phyloP scores from a whole-genome alignment of 306 rosid species.

The Cicer judaicum region DNA sequence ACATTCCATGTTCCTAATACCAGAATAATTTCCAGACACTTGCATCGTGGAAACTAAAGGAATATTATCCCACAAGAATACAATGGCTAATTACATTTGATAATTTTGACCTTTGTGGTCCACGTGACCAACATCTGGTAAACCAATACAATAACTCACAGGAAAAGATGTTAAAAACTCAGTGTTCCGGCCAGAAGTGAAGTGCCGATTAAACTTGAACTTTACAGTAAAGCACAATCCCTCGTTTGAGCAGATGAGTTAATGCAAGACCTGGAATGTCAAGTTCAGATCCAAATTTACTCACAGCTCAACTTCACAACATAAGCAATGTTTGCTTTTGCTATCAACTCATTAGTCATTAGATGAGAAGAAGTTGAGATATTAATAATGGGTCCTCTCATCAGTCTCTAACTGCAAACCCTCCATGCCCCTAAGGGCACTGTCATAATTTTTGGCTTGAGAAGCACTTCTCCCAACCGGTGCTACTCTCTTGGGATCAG shows the following conservation, averaged over 20 bases:
- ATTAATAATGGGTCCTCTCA: conserved; percentile 67
- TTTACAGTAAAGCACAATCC: conserved; percentile 49
- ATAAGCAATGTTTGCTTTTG: conserved; percentile 53
- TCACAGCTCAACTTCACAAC: conserved; percentile 50
- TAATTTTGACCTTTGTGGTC: conserved; percentile 41
- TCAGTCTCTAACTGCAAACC: conserved; percentile 79
- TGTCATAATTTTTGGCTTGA: conserved; percentile 70
- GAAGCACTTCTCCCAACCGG: conserved; percentile 66
- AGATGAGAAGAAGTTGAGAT: conserved; percentile 38
- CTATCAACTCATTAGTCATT: conserved; percentile 49
- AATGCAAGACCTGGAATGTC: conserved; percentile 52
- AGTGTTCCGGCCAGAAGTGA: conserved; percentile 46
- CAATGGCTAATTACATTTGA: conserved; percentile 54
- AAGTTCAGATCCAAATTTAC: conserved; percentile 46
- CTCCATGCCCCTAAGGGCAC: conserved; percentile 80
- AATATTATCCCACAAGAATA: conserved; percentile 36
- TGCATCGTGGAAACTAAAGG: conserved; percentile 40
- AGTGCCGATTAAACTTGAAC: conserved; percentile 48
- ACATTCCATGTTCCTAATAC: conserved; percentile 31
- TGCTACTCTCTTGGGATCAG: conserved; percentile 63
- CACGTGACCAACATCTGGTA: conserved; percentile 48
- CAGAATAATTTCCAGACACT: conserved; percentile 37
- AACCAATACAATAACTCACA: conserved; percentile 49
- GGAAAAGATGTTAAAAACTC: conserved; percentile 41
- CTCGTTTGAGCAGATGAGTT: conserved; percentile 48